Conservation (phyloP, 768 basidiomycete genomes). For the Leccinum disarticulatum region DNA sequence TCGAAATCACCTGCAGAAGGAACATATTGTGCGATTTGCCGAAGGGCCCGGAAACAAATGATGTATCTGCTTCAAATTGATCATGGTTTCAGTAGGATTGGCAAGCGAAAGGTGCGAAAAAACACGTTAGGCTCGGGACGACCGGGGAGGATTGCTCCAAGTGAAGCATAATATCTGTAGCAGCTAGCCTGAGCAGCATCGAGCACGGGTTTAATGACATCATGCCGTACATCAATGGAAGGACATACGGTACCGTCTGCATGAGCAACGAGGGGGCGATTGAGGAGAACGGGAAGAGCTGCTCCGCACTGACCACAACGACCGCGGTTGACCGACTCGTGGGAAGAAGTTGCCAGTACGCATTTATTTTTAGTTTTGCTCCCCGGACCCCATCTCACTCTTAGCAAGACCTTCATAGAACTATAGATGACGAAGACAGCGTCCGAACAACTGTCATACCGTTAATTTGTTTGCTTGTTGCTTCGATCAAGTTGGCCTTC, state of each 20-base stretch:
- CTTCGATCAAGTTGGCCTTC: slow-evolving; percentile 93
- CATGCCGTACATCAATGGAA: slow-evolving; percentile 44
- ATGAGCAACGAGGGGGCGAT: slow-evolving; percentile 33
- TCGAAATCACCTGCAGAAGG: no score
- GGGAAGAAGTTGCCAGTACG: no score
- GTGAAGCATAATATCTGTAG: slow-evolving; percentile 60
- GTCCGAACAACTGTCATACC: slow-evolving; percentile 89
- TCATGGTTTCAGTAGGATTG: no score
- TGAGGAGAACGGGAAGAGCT: no score
- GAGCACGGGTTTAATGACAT: slow-evolving; percentile 70
- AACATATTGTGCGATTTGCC: no score
- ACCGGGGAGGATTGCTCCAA: slow-evolving; percentile 74
- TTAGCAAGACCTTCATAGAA: no score
- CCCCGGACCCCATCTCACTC: no score
- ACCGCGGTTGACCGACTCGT: background rate
- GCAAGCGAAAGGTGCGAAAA: no score
- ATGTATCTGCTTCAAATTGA: no score
- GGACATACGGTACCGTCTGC: slow-evolving; percentile 51
- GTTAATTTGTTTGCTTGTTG: slow-evolving; percentile 96
- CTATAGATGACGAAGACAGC: slow-evolving; percentile 36
- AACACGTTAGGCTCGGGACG: background rate
- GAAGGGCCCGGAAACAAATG: no score
- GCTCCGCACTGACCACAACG: no score
- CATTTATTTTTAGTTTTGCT: no score
- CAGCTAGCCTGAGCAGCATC: slow-evolving; percentile 54